Base-by-base conservation (phyloP, 1,139 yeast species). In the Lodderomyces orthopsilosis region DNA sequence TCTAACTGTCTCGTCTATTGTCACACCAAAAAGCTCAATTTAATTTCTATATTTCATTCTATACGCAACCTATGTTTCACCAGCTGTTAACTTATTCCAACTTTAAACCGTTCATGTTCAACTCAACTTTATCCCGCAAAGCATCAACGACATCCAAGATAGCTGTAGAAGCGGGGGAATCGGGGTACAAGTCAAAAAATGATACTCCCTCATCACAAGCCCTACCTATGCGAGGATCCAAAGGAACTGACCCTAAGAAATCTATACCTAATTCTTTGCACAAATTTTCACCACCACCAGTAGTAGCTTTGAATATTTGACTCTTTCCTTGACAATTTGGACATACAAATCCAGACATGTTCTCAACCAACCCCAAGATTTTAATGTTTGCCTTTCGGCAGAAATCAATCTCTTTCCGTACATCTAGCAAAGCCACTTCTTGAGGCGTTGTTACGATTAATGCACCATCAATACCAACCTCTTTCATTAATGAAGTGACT, bases 271-370 rank as follows among this genome's bases (percentile, higher is more conserved):
- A 65, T 46, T 93, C 98, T 54, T 83, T 66, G 45, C 98, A 94
- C 43, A 94, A 68, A 30, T 83, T 80, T 53, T 79, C 75, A 6
- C 98, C 99, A 15, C 99, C 99, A 13, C 98, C 98, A 1, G 98
- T 94, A 3, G 98, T 93, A 28, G 98, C 89, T 51, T 85, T 85
- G 65, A 94, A 94, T 10, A 94, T 91, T 56, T 85, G 83, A 0
- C 96, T 86, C 62, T 90, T 89, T 7, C 95, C 95, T 49, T 87
- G 79, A 63, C 99, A 94, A 53, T 74, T 81, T 4, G 98, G 98
- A 61, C 99, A 94, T 13, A 94, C 98, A 68, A 94, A 94, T 1
- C 98, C 98, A 6, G 96, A 81, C 99, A 94, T 94, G 61, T 94
- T 94, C 61, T 94, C 99, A 26, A 94, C 97, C 22, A 94, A 65